phyloP scores from a whole-genome alignment of 2,329 filamentous ascomycete species.

The Exophiala bonariae region DNA sequence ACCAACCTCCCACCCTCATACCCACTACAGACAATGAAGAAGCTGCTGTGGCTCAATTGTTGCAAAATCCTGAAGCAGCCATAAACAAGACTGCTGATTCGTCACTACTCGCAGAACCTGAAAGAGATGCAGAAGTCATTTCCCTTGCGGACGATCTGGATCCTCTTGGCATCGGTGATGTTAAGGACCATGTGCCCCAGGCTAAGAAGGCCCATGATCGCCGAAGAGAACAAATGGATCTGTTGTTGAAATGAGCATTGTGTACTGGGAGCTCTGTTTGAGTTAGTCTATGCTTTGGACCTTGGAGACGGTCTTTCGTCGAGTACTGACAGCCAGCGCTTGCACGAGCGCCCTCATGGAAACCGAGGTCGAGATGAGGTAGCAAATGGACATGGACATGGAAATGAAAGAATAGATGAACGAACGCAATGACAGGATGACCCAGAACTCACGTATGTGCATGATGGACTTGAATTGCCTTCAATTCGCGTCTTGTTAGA shows the following conservation, averaged over 20 bases:
- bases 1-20: neutral
- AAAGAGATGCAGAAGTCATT: neutral
- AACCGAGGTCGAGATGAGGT: no score
- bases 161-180: conserved; percentile 28
- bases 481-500: no score
- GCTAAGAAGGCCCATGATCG: conserved; percentile 18
- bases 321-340: no score
- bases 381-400: no score
- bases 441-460: no score
- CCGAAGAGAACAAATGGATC: conserved; percentile 26
- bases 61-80: neutral
- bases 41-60: neutral
- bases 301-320: no score
- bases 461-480: no score
- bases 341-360: no score
- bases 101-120: neutral
- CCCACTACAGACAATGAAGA: neutral
- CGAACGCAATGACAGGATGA: no score
- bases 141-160: conserved; percentile 24
- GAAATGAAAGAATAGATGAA: no score
- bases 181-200: conserved; percentile 23
- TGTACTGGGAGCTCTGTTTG: neutral
- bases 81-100: neutral
- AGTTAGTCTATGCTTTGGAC: no score
- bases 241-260: conserved; percentile 22